Base-by-base conservation (phyloP, 2,329 filamentous ascomycete species). In the Ceratocystis lukuohia region DNA sequence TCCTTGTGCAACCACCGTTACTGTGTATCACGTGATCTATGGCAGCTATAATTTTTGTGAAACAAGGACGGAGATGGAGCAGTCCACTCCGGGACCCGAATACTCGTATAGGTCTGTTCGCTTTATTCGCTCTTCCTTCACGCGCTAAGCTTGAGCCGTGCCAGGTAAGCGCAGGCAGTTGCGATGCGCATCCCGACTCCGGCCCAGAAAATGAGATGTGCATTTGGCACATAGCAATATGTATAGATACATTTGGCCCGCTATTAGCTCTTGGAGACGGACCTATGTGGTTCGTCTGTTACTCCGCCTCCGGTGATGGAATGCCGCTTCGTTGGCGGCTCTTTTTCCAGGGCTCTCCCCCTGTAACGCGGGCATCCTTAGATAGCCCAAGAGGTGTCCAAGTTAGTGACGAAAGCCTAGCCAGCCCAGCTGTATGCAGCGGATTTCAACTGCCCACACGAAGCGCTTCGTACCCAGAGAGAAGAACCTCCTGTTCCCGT, bases 231-330 rank as follows among this genome's bases (percentile, higher is more conserved):
- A 4, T 3, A 4, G 0, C 37, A n/a, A 6, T 6, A 0, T 63
- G 61, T 63, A 25, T 8, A 33, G 6, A 63, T 63, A 48, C 5
- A 50, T 63, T 28, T 63, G 61, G 61, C 41, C 61, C 1, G 1
- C 6, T 3, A 3, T 15, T 41, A 41, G 10, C 4, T 15, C 10
- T 4, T 5, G 8, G 25, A 46, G 8, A 44, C 62, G 25, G 48
- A 44, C 53, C 3, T 10, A 17, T 2, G 2, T 22, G 15, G 5
- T 12, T 44, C 17, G 25, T n/a, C 5, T 22, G 28, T 56, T 64
- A 20, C 41, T 64, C 65, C 65, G 61, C 37, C 61, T 67, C 65
- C 61, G 61, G 59, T 45, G 61, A 48, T 45, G 48, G 48, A 37
- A 22, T 15, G 22, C 10, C 7, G 25, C 22, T 46, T 15, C 50